Conservation (phyloP, 2,329 filamentous ascomycete species). For the Monosporascus ibericus region DNA sequence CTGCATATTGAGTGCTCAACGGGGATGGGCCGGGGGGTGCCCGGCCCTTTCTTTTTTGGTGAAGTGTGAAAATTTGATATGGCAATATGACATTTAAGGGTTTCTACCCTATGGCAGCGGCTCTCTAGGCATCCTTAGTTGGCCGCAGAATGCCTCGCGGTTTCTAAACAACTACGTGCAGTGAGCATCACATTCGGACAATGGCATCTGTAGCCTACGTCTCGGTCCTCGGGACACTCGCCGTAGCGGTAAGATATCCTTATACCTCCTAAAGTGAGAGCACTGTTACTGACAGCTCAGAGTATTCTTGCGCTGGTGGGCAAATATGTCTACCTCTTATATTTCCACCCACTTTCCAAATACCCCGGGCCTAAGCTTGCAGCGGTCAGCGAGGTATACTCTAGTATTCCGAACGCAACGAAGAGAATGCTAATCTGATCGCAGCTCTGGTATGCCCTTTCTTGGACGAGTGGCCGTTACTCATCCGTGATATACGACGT, state of each 20-base stretch:
- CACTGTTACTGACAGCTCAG: background rate
- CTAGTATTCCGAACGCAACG: background rate
- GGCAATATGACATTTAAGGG: no score
- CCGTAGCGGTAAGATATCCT: background rate
- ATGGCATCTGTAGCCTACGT: background rate
- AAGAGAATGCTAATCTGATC: background rate
- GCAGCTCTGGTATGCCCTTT: conserved; percentile 12
- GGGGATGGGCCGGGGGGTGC: no score
- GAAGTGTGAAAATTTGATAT: no score
- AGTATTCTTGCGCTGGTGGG: background rate
- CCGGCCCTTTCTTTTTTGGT: no score
- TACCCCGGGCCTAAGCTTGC: conserved; percentile 15
- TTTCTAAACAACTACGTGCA: no score
- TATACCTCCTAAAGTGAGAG: background rate
- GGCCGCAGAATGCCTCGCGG: no score
- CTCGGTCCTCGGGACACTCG: background rate
- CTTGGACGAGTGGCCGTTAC: conserved; percentile 4
- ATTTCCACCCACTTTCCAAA: conserved; percentile 14
- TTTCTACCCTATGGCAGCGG: no score
- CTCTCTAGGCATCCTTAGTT: no score
- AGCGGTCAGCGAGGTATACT: conserved; percentile 10
- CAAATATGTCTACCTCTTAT: background rate
- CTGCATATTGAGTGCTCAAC: no score
- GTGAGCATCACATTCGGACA: background rate
- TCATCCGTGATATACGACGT: conserved; percentile 7